Conservation (phyloP, 768 basidiomycete genomes). For the Suillus spraguei region DNA sequence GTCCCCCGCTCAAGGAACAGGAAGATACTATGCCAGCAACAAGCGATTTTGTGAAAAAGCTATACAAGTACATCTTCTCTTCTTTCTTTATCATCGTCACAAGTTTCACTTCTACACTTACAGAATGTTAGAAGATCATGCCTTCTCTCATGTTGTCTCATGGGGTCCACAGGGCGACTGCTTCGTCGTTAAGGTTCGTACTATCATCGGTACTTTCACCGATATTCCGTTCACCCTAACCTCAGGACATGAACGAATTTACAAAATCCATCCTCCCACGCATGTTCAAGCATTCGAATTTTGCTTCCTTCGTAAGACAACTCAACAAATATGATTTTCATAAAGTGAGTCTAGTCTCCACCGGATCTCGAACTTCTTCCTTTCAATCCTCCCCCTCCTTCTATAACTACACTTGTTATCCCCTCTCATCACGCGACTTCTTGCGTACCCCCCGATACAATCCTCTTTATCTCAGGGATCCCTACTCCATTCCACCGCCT, state of each 20-base stretch:
- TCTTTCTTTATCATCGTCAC: background rate
- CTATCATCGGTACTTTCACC: background rate
- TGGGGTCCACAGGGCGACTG: slow-evolving; percentile 87
- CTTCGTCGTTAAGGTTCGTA: slow-evolving; percentile 81
- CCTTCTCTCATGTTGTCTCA: slow-evolving; percentile 71
- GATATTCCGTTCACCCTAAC: slow-evolving; percentile 15
- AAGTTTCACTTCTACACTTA: background rate
- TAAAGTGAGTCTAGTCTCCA: slow-evolving; percentile 53
- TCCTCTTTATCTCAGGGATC: background rate
- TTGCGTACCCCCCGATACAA: background rate
- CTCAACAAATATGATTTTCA: slow-evolving; percentile 97
- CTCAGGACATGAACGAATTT: slow-evolving; percentile 91
- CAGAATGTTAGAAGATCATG: slow-evolving; percentile 88
- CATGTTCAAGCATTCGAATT: slow-evolving; percentile 95
- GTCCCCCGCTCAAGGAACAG: slow-evolving; percentile 34
- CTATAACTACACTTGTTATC: no score
- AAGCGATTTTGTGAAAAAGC: slow-evolving; percentile 91
- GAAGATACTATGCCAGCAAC: slow-evolving; percentile 88
- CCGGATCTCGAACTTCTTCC: slow-evolving; percentile 7
- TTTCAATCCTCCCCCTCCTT: slow-evolving; percentile 13
- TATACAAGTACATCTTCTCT: slow-evolving; percentile 71
- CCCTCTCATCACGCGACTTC: background rate
- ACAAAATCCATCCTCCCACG: slow-evolving; percentile 88
- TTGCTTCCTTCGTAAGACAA: slow-evolving; percentile 90
- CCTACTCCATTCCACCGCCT: background rate